A percentile compares a stretch with the other conserved stretches of the same genome.
phyloP scores from a whole-genome alignment of 495 filamentous ascomycete species.

The Penicillium manginii region DNA sequence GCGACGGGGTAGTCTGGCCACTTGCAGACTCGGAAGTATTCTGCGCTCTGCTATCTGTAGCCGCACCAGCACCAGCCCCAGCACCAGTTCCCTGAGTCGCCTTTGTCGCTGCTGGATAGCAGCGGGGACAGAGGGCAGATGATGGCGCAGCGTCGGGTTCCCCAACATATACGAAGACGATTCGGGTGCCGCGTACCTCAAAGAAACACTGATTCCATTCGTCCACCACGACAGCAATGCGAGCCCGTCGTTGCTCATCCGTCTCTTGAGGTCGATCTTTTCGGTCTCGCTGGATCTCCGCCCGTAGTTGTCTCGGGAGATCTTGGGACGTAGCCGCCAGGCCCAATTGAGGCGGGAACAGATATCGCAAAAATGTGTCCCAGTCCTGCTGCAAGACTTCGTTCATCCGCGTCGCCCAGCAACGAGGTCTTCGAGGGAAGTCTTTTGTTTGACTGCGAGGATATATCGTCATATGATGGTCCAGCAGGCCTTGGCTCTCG shows the following conservation, averaged over 20 bases:
- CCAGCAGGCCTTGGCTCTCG: slow-evolving; percentile 29
- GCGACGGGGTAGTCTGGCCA: slow-evolving; percentile 22
- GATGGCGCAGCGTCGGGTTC: slow-evolving; percentile 42
- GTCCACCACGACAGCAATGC: slow-evolving; percentile 47
- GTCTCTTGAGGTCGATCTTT: slow-evolving; percentile 49
- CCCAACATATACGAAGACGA: slow-evolving; percentile 44
- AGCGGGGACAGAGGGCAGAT: slow-evolving; percentile 48
- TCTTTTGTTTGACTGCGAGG: slow-evolving; percentile 50
- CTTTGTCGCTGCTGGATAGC: slow-evolving; percentile 48
- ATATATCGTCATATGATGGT: slow-evolving; percentile 50
- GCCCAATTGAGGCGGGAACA: slow-evolving; percentile 48
- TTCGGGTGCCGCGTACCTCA: slow-evolving; percentile 40
- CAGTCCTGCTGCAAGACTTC: slow-evolving; percentile 54
- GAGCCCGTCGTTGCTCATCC: slow-evolving; percentile 43
- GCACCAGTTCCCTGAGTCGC: slow-evolving; percentile 26
- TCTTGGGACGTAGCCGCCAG: slow-evolving; percentile 44
- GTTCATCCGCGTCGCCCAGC: slow-evolving; percentile 40
- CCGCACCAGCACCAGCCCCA: slow-evolving; percentile 7
- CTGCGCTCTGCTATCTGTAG: slow-evolving; percentile 16
- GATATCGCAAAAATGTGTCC: slow-evolving; percentile 53
- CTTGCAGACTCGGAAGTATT: slow-evolving; percentile 19
- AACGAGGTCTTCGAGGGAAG: slow-evolving; percentile 50
- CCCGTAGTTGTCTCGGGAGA: slow-evolving; percentile 44
- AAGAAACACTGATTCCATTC: slow-evolving; percentile 61
- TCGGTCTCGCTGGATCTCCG: slow-evolving; percentile 46